Evolutionary conservation across 2,329 filamentous ascomycete species (phyloP).

Genomic region (Venturia carpophila): DNA sequence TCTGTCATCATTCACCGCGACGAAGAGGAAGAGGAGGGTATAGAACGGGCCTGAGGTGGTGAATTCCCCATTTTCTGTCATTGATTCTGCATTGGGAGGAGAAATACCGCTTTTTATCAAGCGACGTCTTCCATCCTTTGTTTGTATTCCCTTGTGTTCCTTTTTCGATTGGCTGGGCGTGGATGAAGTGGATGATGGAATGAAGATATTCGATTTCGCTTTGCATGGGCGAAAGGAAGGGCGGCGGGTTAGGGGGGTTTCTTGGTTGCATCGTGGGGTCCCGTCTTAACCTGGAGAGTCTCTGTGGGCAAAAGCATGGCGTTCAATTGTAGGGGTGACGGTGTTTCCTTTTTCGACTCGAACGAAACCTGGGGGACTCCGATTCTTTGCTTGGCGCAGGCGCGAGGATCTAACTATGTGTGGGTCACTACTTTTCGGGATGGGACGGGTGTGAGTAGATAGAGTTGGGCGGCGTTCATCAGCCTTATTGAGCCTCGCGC

Average conservation of each 20-base stretch:
- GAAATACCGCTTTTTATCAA: not conserved
- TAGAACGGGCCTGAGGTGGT: not conserved
- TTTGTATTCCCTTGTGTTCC: not conserved
- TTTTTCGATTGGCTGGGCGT: not conserved
- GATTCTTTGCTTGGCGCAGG: not conserved
- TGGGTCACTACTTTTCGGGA: not conserved
- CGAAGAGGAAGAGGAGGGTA: not conserved
- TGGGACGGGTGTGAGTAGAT: not conserved
- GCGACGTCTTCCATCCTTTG: not conserved
- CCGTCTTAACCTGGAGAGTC: not conserved
- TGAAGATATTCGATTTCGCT: not conserved
- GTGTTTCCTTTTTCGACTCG: not conserved
- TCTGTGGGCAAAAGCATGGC: conserved; percentile 13
- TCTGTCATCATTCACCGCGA: not conserved
- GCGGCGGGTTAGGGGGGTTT: not conserved
- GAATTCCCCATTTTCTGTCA: not conserved
- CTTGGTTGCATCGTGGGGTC: not conserved
- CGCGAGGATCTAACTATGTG: conserved; percentile 4
- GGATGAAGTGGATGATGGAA: not conserved
- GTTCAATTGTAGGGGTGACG: not conserved
- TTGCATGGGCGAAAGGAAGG: not conserved
- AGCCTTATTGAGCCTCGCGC: not conserved
- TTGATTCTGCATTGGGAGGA: not conserved
- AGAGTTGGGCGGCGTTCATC: not conserved
- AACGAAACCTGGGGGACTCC: not conserved